phyloP scores from a whole-genome alignment of 2,329 filamentous ascomycete species.

The Fusarium oligoseptatum region DNA sequence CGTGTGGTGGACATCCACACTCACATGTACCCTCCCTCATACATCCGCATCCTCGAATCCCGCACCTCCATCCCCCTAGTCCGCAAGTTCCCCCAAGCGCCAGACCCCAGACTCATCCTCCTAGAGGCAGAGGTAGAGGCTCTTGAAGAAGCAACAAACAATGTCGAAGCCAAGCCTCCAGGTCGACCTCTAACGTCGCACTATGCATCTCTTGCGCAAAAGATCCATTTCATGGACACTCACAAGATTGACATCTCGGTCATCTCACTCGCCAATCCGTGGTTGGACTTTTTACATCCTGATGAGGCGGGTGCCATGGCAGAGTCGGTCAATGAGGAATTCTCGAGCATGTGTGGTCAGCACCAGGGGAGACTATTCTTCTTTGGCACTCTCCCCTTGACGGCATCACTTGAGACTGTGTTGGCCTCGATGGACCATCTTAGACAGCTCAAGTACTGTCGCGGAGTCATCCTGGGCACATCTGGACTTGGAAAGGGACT shows the following conservation, averaged over 20 bases:
- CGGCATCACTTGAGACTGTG: conserved; percentile 72
- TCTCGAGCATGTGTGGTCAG: conserved; percentile 77
- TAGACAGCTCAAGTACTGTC: conserved; percentile 72
- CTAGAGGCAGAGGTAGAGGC: conserved; percentile 64
- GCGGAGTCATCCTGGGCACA: conserved; percentile 91
- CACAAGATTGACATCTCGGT: conserved; percentile 87
- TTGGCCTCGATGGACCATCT: conserved; percentile 75
- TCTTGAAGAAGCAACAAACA: conserved; percentile 64
- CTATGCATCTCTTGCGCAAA: conserved; percentile 84
- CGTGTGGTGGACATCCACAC: conserved; percentile 76
- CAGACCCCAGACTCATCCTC: conserved; percentile 75
- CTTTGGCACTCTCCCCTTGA: conserved; percentile 85
- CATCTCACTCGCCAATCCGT: conserved; percentile 91
- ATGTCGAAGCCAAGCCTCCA: conserved; percentile 69
- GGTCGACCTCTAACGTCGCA: conserved; percentile 87
- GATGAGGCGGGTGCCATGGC: conserved; percentile 74
- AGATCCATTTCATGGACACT: conserved; percentile 88
- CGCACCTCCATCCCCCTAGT: conserved; percentile 77
- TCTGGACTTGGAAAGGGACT: conserved; percentile 83
- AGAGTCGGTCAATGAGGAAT: conserved; percentile 79
- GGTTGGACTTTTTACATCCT: conserved; percentile 84
- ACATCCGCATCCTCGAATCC: conserved; percentile 71
- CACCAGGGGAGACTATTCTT: conserved; percentile 80
- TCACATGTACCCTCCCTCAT: conserved; percentile 76
- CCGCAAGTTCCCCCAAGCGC: conserved; percentile 69